These are phyloP conservation scores for Fusarium vanettenii DNA, from an alignment of 2,329 filamentous ascomycete genomes.

Conservation along the genomic window DNA sequence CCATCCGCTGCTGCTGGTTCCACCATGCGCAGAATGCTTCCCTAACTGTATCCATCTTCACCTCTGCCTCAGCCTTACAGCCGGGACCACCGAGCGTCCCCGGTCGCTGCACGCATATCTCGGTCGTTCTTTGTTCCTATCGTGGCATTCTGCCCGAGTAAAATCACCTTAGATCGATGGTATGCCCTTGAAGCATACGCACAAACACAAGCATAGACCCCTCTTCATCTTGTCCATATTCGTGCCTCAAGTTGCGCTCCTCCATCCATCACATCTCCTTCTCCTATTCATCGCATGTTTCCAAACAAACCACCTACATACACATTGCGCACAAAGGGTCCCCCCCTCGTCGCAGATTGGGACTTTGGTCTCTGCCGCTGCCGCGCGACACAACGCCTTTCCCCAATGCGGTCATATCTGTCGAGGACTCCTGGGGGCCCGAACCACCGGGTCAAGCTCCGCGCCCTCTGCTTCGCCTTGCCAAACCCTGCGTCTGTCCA, in stretches of 20 bases:
- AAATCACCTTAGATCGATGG: neutral
- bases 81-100: constrained; percentile 27
- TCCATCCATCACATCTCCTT: neutral
- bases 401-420: constrained; percentile 36
- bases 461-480: constrained; percentile 22
- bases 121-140: constrained; percentile 3
- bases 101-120: neutral
- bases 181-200: neutral
- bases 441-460: constrained; percentile 27
- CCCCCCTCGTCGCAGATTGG: neutral
- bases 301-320: neutral
- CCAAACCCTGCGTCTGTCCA: constrained; percentile 16
- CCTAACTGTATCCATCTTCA: neutral
- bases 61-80: constrained; percentile 39
- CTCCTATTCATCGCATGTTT: neutral
- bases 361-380: constrained; percentile 26
- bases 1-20: neutral
- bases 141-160: neutral
- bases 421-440: constrained; percentile 28
- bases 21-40: neutral
- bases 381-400: neutral
- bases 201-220: neutral
- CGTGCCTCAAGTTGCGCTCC: constrained; percentile 28
- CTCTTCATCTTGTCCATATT: neutral
- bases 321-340: constrained; percentile 27